Conservation (phyloP, 257 asterid species). For the Solanum pinnatisectum region DNA sequence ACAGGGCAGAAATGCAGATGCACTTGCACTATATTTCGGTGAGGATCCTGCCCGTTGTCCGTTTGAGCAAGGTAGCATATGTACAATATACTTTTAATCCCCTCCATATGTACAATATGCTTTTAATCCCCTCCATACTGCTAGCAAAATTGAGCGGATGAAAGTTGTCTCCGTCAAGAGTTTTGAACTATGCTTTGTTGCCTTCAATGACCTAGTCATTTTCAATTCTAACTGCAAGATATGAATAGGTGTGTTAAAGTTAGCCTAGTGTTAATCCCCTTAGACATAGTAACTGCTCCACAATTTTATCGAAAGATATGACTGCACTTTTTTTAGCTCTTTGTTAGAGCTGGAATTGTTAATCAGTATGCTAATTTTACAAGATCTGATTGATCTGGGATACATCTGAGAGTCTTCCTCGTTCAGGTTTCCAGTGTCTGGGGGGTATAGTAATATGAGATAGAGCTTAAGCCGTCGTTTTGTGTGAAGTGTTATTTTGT, state of each 20-base stretch:
- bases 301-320: background rate
- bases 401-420: background rate
- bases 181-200: background rate
- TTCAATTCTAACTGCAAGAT: background rate
- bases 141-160: background rate
- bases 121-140: background rate
- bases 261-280: background rate
- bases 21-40: constrained; percentile 84
- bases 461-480: background rate
- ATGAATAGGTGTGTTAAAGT: background rate
- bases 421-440: background rate
- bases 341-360: background rate
- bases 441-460: background rate
- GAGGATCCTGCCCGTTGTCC: constrained; percentile 98
- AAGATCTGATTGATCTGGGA: background rate
- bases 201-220: background rate
- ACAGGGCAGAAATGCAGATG: constrained; percentile 99
- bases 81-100: background rate
- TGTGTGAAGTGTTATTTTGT: background rate
- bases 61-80: constrained; percentile 80
- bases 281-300: background rate
- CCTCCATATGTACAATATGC: background rate
- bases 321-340: background rate
- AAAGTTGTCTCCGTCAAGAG: background rate
- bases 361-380: background rate